These are phyloP conservation scores for Alternaria gaisen DNA, from an alignment of 2,329 filamentous ascomycete species.

Conservation along the genomic window DNA sequence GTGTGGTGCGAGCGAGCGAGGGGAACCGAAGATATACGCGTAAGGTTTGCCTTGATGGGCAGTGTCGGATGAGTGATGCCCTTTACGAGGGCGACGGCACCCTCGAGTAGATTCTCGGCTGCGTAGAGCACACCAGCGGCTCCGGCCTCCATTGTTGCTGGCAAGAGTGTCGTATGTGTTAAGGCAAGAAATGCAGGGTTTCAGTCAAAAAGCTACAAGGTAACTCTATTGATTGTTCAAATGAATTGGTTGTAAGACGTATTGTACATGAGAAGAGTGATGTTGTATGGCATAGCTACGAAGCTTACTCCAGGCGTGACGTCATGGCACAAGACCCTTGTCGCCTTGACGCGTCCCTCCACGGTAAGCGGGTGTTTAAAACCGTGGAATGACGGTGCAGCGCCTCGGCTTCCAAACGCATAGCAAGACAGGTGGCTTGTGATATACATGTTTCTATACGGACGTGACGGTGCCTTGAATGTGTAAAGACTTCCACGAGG, in stretches of 20 bases:
- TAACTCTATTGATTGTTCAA: not conserved
- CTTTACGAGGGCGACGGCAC: conserved; percentile 59
- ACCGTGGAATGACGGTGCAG: not conserved
- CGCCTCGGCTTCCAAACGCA: not conserved
- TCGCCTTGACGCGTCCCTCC: conserved; percentile 1
- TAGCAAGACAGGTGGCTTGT: not conserved
- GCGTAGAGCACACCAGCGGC: conserved; percentile 51
- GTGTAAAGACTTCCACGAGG: not conserved
- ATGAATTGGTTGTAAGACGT: not conserved
- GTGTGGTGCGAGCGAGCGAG: conserved; percentile 62
- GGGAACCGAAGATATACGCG: conserved; percentile 55
- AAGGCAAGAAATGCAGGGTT: not conserved
- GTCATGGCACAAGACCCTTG: conserved; percentile 17
- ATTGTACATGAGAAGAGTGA: conserved; percentile 8
- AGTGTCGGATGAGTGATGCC: conserved; percentile 59
- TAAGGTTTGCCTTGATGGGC: conserved; percentile 61
- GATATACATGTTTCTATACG: not conserved
- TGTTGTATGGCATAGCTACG: conserved; percentile 18
- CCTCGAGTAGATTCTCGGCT: conserved; percentile 47
- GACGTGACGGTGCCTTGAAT: not conserved
- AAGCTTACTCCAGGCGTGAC: conserved; percentile 12
- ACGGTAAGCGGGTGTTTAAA: not conserved
- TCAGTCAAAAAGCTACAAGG: not conserved
- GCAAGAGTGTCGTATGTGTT: conserved; percentile 47
- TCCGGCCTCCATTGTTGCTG: conserved; percentile 48